Evolutionary conservation across 2,329 filamentous ascomycete genomes (phyloP).

Genomic region (Fusarium concolor): DNA sequence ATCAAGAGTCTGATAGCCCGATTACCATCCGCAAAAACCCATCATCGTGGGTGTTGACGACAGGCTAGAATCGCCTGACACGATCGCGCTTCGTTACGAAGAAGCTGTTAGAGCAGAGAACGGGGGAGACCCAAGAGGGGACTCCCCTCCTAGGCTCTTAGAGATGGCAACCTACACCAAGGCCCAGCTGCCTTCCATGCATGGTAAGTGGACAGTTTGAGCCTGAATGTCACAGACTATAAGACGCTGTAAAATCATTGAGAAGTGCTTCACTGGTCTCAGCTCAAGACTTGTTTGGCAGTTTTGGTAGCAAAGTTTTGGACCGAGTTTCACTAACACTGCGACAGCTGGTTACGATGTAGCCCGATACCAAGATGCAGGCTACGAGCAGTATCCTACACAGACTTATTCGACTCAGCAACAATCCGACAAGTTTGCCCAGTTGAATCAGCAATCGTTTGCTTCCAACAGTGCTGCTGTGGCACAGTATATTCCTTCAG

Average conservation of each 20-base stretch:
- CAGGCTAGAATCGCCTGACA: slow-evolving; percentile 68
- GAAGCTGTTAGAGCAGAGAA: slow-evolving; percentile 64
- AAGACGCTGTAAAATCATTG: slow-evolving; percentile 19
- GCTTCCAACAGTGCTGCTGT: slow-evolving; percentile 71
- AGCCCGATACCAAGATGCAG: slow-evolving; percentile 69
- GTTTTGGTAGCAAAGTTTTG: not conserved
- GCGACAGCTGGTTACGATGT: slow-evolving; percentile 65
- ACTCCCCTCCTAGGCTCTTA: slow-evolving; percentile 61
- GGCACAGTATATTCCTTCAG: slow-evolving; percentile 73
- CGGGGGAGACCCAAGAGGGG: slow-evolving; percentile 66
- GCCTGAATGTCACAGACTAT: slow-evolving; percentile 39
- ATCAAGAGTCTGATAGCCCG: slow-evolving; percentile 55
- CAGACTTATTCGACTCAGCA: slow-evolving; percentile 62
- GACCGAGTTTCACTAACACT: slow-evolving; percentile 24
- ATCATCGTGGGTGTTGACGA: slow-evolving; percentile 68
- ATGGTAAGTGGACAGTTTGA: slow-evolving; percentile 71
- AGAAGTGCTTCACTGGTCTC: not conserved
- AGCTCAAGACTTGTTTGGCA: not conserved
- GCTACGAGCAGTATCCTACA: slow-evolving; percentile 64
- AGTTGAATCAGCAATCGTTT: slow-evolving; percentile 68
- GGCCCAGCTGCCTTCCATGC: slow-evolving; percentile 78
- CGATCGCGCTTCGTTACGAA: slow-evolving; percentile 67
- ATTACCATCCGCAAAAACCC: slow-evolving; percentile 64
- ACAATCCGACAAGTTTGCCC: slow-evolving; percentile 62
- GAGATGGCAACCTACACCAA: slow-evolving; percentile 75